Evolutionary conservation across 2,329 filamentous ascomycete species (phyloP).

Genomic region (Epichloe festucae): DNA sequence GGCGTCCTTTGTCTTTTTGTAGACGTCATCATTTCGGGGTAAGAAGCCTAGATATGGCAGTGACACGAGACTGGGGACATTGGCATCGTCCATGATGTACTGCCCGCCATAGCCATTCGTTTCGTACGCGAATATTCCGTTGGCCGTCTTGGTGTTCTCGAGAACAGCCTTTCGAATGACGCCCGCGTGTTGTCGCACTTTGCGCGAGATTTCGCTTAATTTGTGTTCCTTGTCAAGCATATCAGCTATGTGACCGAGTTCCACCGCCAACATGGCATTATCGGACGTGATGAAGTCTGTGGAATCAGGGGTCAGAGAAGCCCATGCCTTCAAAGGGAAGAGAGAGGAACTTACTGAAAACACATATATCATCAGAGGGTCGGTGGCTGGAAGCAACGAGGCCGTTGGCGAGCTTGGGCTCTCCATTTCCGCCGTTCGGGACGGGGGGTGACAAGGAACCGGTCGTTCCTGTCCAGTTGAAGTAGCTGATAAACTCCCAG

Average conservation of each 20-base stretch:
- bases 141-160: slow-evolving; percentile 29
- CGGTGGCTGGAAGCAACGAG: slow-evolving; percentile 70
- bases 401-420: slow-evolving; percentile 64
- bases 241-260: slow-evolving; percentile 45
- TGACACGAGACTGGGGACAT: slow-evolving; percentile 53
- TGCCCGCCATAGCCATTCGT: slow-evolving; percentile 59
- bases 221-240: slow-evolving; percentile 56
- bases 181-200: slow-evolving; percentile 26
- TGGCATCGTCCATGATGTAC: slow-evolving; percentile 60
- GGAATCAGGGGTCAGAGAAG: not conserved
- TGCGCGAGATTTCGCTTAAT: slow-evolving; percentile 49
- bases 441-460: slow-evolving; percentile 25
- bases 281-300: slow-evolving; percentile 32
- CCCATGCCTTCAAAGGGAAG: not conserved
- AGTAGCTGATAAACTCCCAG: slow-evolving; percentile 16
- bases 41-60: slow-evolving; percentile 52
- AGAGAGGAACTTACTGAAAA: slow-evolving; percentile 30
- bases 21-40: slow-evolving; percentile 46
- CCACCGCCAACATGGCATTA: slow-evolving; percentile 28
- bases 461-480: slow-evolving; percentile 16
- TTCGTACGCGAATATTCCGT: slow-evolving; percentile 64
- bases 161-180: slow-evolving; percentile 57
- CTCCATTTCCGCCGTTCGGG: slow-evolving; percentile 59
- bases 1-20: slow-evolving; percentile 69
- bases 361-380: slow-evolving; percentile 72